Conservation (phyloP, 1,284 basidiomycete species). For the Paramarasmius palmivorus region DNA sequence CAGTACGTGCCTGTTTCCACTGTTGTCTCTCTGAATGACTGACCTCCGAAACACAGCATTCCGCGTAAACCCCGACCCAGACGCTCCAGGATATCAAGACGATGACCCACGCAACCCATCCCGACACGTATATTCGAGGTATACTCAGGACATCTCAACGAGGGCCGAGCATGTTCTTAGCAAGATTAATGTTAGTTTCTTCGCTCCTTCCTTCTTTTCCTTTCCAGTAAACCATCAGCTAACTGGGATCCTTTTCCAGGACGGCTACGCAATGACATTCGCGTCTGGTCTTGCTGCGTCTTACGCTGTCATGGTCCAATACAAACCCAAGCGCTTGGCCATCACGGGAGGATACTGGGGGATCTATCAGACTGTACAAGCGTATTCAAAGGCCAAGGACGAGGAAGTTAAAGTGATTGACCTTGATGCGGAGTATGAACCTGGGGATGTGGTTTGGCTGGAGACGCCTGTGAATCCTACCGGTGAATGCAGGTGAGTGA, state of each 20-base stretch:
- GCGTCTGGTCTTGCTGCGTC: constrained; percentile 73
- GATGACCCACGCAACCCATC: constrained; percentile 51
- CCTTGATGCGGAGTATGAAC: constrained; percentile 72
- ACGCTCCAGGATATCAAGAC: constrained; percentile 32
- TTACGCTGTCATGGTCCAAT: constrained; percentile 71
- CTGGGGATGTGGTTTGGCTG: constrained; percentile 83
- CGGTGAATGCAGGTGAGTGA: constrained; percentile 70
- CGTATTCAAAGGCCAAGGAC: constrained; percentile 58
- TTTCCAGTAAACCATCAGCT: too few species aligned
- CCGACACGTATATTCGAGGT: constrained; percentile 70
- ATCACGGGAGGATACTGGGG: constrained; percentile 84
- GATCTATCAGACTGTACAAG: constrained; percentile 64
- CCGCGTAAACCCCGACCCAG: constrained; percentile 37
- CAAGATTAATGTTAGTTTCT: constrained; percentile 55
- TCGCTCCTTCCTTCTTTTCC: not conserved
- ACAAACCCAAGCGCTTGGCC: constrained; percentile 78
- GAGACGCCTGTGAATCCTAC: constrained; percentile 92
- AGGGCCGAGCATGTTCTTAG: constrained; percentile 70
- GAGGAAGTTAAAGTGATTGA: constrained; percentile 61
- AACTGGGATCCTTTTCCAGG: constrained; percentile 37
- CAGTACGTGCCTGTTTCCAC: constrained; percentile 50
- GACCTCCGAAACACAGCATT: constrained; percentile 45
- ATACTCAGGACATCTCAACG: constrained; percentile 61
- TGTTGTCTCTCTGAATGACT: not conserved
- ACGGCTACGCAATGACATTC: constrained; percentile 72